phyloP scores from a whole-genome alignment of 768 basidiomycete species.

The Naganishia kalamii region DNA sequence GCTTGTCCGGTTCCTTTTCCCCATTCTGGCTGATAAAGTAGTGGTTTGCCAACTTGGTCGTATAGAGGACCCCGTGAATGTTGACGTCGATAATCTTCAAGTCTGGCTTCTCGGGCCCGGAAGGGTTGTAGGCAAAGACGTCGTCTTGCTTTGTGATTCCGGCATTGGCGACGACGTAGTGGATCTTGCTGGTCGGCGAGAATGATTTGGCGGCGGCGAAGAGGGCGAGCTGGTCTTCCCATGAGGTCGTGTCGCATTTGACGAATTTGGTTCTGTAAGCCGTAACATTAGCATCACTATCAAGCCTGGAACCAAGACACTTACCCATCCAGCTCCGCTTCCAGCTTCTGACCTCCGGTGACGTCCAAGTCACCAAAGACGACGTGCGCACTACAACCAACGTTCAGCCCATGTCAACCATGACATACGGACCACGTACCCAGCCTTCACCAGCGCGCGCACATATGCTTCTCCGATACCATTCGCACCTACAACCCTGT shows the following conservation, averaged over 20 bases:
- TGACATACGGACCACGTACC: no score
- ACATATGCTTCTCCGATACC: conserved; percentile 37
- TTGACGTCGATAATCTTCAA: conserved; percentile 9
- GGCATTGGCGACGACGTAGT: conserved; percentile 9
- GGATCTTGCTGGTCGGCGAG: background rate
- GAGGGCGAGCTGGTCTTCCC: conserved; percentile 1
- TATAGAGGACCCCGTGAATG: background rate
- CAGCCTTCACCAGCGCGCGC: conserved; percentile 27
- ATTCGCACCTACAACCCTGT: conserved; percentile 1
- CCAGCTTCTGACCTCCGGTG: background rate
- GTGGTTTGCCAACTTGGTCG: background rate
- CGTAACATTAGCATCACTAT: background rate
- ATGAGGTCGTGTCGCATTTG: conserved; percentile 10
- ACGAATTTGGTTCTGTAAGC: conserved; percentile 2
- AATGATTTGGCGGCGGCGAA: background rate
- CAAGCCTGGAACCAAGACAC: background rate
- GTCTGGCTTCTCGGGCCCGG: conserved; percentile 5
- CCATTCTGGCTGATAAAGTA: conserved; percentile 11
- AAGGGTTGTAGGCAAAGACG: conserved; percentile 3
- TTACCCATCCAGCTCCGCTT: background rate
- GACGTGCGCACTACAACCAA: background rate
- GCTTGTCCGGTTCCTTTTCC: background rate
- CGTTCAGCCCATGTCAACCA: no score
- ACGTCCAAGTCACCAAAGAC: conserved; percentile 1
- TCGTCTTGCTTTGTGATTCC: conserved; percentile 5